A percentile compares a stretch with the other conserved stretches of the same genome.
These are phyloP conservation scores for Wickerhamiella musiphila DNA, from an alignment of 805 yeast species.

Conservation along the genomic window DNA sequence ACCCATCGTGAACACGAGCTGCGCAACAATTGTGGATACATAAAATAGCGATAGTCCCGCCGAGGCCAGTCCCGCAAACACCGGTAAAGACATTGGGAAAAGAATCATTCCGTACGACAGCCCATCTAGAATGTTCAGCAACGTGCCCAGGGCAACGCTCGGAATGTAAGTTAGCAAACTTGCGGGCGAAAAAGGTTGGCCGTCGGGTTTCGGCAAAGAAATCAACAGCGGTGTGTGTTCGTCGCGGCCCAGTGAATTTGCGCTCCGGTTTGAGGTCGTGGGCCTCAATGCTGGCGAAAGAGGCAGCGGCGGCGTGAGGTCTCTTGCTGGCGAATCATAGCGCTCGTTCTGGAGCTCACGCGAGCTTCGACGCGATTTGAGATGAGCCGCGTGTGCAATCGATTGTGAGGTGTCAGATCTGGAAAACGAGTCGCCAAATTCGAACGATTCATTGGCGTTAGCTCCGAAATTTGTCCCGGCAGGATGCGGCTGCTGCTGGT, in stretches of 20 bases:
- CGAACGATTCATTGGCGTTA: no score
- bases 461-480: conserved; percentile 3
- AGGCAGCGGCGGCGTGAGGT: no score
- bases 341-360: no score
- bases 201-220: not conserved
- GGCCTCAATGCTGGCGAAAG: no score
- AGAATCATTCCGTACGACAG: conserved; percentile 94
- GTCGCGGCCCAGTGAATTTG: not conserved
- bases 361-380: no score
- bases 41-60: conserved; percentile 90
- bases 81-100: conserved; percentile 73
- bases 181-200: not conserved
- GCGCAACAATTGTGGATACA: conserved; percentile 78
- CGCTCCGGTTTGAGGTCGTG: not conserved
- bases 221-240: not conserved
- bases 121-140: conserved; percentile 81
- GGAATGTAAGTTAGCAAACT: conserved; percentile 33
- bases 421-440: no score
- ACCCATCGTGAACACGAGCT: conserved; percentile 73
- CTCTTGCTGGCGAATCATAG: no score
- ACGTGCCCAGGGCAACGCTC: conserved; percentile 67
- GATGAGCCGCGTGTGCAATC: no score
- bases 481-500: not conserved
- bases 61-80: conserved; percentile 66
- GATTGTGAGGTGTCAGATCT: no score